Base-by-base conservation (phyloP, 257 asterid species). In the Solanum medicagineum region DNA sequence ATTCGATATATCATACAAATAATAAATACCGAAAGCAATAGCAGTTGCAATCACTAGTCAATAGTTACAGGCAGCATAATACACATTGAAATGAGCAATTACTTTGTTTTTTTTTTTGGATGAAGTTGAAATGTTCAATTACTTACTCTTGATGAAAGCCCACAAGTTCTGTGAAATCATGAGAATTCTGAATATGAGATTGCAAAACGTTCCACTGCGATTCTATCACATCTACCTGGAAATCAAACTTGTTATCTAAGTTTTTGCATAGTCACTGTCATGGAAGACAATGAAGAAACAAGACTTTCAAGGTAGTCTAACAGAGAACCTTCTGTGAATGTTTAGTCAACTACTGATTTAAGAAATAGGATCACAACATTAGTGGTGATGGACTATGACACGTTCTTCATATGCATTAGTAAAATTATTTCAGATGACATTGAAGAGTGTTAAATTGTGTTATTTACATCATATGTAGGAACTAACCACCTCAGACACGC, bases 61-160 rank as follows among this genome's bases (percentile, higher is more conserved):
- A 51, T 51, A 24, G 45, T 77, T 77, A 51, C 15, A 51, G 83
- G 15, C 26, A 77, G 83, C 63, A 77, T 24, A 51, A 26, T 49
- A 79, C 49, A 53, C 24, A 29, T 53, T 17, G 26, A 53, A 79
- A 53, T 79, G 65, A 10, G 11, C 83, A 26, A 26, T 83, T 83
- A 89, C 99, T 92, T 89, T 2, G 32, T 29, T 29, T 36, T 36
- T 36, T 29, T 36, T 36, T 36, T 36, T 36, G 6, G 42, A 4
- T 4, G 6, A 4, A 36, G 42, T 79, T 19, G 26, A 53, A 79
- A 53, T 79, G 83, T 17, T 19, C 83, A 26, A 26, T 83, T 83
- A 89, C 99, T 92, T 89, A 95, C 99, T 95, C 99, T 92, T 93
- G 99, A 90, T 97, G 99, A 90, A 92, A 93, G 90, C 97, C 95